Conservation (phyloP, 2,329 filamentous ascomycete species). For the Fusarium kyushuense region DNA sequence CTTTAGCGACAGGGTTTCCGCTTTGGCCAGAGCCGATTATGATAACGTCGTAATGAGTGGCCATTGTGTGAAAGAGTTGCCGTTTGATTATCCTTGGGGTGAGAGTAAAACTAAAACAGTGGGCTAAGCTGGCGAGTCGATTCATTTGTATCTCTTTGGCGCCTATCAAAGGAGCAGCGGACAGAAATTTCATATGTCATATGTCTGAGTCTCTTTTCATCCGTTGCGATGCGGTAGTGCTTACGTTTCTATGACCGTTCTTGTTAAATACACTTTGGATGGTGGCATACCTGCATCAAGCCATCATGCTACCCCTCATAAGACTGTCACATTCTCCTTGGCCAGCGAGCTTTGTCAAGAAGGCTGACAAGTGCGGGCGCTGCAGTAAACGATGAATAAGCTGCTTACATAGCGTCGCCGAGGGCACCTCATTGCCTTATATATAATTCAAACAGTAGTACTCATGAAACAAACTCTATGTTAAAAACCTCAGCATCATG, state of each 20-base stretch:
- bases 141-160: no score
- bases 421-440: neutral
- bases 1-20: conserved; percentile 62
- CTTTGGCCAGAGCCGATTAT: conserved; percentile 66
- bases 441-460: conserved; percentile 5
- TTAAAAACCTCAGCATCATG: conserved; percentile 5
- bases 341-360: conserved; percentile 21
- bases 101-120: neutral
- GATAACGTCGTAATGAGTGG: conserved; percentile 50
- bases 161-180: neutral
- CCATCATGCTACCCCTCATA: conserved; percentile 42
- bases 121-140: neutral
- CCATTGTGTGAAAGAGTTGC: conserved; percentile 32
- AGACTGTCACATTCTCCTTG: conserved; percentile 12
- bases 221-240: conserved; percentile 2
- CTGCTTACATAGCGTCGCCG: conserved; percentile 26
- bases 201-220: neutral
- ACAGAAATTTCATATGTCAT: conserved; percentile 15
- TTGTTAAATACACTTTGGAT: conserved; percentile 24
- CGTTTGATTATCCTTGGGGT: neutral
- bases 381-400: conserved; percentile 33
- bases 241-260: conserved; percentile 9
- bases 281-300: conserved; percentile 1
- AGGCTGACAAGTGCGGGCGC: conserved; percentile 39
- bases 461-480: conserved; percentile 12